Conservation (phyloP, 352 stramenopile genomes). For the Phytophthora brassicae region DNA sequence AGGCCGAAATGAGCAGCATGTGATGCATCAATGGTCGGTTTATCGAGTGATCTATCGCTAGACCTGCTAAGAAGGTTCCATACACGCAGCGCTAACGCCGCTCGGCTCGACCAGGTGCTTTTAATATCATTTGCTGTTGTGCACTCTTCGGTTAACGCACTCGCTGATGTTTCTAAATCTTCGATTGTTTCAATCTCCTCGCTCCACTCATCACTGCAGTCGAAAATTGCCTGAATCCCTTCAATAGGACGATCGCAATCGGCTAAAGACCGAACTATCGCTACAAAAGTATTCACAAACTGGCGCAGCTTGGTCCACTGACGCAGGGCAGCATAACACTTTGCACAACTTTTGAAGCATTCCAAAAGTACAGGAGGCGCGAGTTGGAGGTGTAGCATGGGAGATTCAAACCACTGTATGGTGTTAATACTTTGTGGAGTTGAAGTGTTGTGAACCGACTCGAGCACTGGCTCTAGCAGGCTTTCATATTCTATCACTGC, state of each 20-base stretch:
- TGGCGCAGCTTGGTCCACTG: constrained; percentile 45
- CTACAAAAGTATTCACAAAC: constrained; percentile 34
- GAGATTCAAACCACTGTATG: constrained; percentile 28
- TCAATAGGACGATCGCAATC: constrained; percentile 23
- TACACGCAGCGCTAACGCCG: constrained; percentile 21
- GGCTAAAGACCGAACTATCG: constrained; percentile 26
- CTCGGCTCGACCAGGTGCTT: constrained; percentile 1
- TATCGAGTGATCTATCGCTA: constrained; percentile 9
- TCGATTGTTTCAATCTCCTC: constrained; percentile 35
- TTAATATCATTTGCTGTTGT: constrained; percentile 1
- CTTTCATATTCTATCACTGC: constrained; percentile 47
- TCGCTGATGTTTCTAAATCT: constrained; percentile 22
- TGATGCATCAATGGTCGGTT: neutral
- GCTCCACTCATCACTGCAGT: constrained; percentile 40
- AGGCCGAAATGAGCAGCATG: constrained; percentile 1
- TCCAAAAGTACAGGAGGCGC: constrained; percentile 37
- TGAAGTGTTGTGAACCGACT: neutral
- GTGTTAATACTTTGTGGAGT: neutral
- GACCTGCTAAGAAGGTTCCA: constrained; percentile 26
- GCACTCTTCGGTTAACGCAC: neutral
- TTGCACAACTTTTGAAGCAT: constrained; percentile 52
- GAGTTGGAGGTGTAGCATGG: constrained; percentile 39
- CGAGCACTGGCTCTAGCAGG: constrained; percentile 38
- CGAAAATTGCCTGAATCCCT: constrained; percentile 33
- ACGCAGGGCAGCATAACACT: constrained; percentile 44